Evolutionary conservation across 1,284 basidiomycete genomes (phyloP), one percentile per base, ranked within the genome.

Genomic region (Anthracocystis panici-leucophaei): DNA sequence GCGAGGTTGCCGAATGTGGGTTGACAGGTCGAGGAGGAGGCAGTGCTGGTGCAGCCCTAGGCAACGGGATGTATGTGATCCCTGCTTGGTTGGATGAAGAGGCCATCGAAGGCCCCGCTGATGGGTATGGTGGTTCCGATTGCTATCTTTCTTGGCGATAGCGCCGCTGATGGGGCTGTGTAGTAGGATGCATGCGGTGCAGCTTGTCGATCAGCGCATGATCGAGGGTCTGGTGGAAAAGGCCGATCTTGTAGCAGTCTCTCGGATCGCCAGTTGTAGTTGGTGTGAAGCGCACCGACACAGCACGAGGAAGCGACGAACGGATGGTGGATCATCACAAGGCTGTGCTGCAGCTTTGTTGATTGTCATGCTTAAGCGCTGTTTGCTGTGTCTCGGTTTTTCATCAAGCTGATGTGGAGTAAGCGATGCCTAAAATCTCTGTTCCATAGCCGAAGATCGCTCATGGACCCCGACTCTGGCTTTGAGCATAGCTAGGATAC

Each of bases 31-130:
- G 66, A 21, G 50, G n/a, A 5, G 60, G 60, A 25, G 66, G 60
- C 56, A 63, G 52, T 35, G 56, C 42, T 9, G 66, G 66, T 20
- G 66, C 66, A 45, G 38, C 49, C 41, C 51, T 5, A 40, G 66
- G 60, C 21, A 63, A 31, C 10, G 60, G 52, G 18, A 63, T 33
- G 48, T 55, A 63, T 2, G 56, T 31, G 9, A 41, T 53, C 14
- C 27, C n/a, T 5, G 40, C 16, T 2, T 55, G 51, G 10, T 33
- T 33, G 7, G 33, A 33, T 12, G 44, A 14, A 12, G n/a, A 23
- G 23, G 21, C 11, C 21, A 25, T 25, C 45, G 40, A 33, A 2
- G 59, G 48, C 11, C 54, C 38, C 29, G 49, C 42, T 21, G 55
- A 53, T 18, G 25, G 25, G 16, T 46, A 38, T 7, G 55, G 51